Conservation (phyloP, 176 grass and related monocot genomes). For the Carex littledalei region DNA sequence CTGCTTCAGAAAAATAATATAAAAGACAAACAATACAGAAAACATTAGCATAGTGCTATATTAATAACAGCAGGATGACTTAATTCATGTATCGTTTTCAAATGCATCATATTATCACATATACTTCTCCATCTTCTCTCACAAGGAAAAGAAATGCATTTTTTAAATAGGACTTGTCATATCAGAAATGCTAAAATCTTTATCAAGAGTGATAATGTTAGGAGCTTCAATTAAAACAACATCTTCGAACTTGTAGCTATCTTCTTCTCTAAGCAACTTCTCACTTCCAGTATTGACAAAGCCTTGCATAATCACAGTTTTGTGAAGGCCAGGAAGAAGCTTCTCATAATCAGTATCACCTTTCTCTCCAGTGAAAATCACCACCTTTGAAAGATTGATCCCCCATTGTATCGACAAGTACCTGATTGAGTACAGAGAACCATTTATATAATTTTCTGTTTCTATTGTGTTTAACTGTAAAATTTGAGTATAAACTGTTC, state of each 20-base stretch:
- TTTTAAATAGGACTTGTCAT: conserved; percentile 7
- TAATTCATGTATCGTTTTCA: neutral
- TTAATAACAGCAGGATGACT: neutral
- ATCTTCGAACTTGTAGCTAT: conserved; percentile 50
- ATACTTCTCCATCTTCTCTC: neutral
- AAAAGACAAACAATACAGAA: neutral
- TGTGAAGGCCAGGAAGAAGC: conserved; percentile 71
- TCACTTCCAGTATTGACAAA: conserved; percentile 49
- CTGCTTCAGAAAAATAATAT: no score
- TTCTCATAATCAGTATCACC: conserved; percentile 79
- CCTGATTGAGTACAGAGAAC: conserved; percentile 21
- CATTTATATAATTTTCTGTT: neutral
- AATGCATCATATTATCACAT: neutral
- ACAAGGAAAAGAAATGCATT: neutral
- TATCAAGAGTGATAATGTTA: conserved; percentile 39
- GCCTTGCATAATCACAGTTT: conserved; percentile 52
- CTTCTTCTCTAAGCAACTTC: conserved; percentile 52
- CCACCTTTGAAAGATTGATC: conserved; percentile 57
- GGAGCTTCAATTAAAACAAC: conserved; percentile 51
- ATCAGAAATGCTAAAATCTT: conserved; percentile 24
- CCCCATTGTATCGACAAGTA: conserved; percentile 85
- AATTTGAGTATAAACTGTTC: neutral
- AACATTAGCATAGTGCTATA: neutral
- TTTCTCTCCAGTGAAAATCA: conserved; percentile 61
- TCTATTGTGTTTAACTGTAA: neutral